A percentile compares a stretch with the other conserved stretches of the same genome.
Evolutionary conservation across 805 yeast species (phyloP).

Genomic region (Nematodospora valgi): DNA sequence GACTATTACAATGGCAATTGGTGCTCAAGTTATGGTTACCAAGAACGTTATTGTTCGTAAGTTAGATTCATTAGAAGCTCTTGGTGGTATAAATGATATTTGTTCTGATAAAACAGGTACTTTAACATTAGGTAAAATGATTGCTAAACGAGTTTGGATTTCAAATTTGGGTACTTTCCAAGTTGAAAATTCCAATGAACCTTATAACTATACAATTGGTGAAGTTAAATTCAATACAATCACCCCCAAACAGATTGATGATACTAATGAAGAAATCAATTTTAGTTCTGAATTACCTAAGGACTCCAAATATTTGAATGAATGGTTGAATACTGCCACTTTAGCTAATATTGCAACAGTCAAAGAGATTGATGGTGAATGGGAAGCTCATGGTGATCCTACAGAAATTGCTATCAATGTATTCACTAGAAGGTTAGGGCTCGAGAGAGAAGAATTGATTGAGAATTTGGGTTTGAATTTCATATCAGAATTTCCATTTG

Average conservation of each 20-base stretch:
- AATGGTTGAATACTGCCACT: slow-evolving; percentile 66
- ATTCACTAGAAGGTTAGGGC: slow-evolving; percentile 24
- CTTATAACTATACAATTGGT: slow-evolving; percentile 64
- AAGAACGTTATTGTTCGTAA: slow-evolving; percentile 73
- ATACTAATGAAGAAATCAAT: slow-evolving; percentile 35
- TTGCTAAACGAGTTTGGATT: slow-evolving; percentile 66
- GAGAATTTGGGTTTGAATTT: slow-evolving; percentile 14
- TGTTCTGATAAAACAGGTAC: slow-evolving; percentile 86
- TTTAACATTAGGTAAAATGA: slow-evolving; percentile 76
- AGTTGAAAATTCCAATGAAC: slow-evolving; percentile 54
- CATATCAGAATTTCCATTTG: slow-evolving; percentile 29
- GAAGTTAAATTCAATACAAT: slow-evolving; percentile 30
- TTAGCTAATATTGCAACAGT: slow-evolving; percentile 78
- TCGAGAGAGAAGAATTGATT: slow-evolving; percentile 18
- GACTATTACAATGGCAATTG: slow-evolving; percentile 83
- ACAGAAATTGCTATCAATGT: slow-evolving; percentile 35
- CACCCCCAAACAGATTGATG: slow-evolving; percentile 35
- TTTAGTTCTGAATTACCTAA: slow-evolving; percentile 18
- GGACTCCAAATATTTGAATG: slow-evolving; percentile 25
- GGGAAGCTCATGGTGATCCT: slow-evolving; percentile 62
- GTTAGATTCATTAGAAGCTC: slow-evolving; percentile 72
- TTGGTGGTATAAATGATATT: slow-evolving; percentile 75
- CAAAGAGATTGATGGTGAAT: slow-evolving; percentile 39
- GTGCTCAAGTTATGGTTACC: slow-evolving; percentile 69
- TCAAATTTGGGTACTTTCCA: slow-evolving; percentile 58